A percentile compares a stretch with the other conserved stretches of the same genome.
phyloP scores from a whole-genome alignment of 129 eudicot genomes.

The Lactuca saligna region DNA sequence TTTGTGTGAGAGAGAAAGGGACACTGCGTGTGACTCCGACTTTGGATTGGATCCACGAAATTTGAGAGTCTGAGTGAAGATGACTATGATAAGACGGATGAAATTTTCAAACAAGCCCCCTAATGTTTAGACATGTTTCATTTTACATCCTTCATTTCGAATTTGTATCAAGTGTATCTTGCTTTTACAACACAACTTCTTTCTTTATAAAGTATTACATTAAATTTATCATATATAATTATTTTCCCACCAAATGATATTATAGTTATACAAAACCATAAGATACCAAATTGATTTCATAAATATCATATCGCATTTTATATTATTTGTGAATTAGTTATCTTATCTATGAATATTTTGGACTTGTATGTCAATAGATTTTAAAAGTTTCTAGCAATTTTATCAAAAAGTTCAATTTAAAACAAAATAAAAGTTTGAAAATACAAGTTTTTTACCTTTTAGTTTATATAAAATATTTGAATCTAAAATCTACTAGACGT shows the following conservation, averaged over 20 bases:
- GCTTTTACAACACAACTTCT: not conserved
- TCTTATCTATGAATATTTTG: not conserved
- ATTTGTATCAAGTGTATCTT: not conserved
- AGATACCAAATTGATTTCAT: not conserved
- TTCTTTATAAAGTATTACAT: not conserved
- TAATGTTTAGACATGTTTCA: not conserved
- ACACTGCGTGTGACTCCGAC: constrained; percentile 14
- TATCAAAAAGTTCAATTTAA: too few species aligned
- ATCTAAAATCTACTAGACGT: too few species aligned
- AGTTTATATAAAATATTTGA: too few species aligned
- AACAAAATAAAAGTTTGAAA: too few species aligned
- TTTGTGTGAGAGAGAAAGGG: constrained; percentile 4
- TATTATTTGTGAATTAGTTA: not conserved
- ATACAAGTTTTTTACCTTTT: too few species aligned
- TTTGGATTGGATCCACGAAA: constrained; percentile 32
- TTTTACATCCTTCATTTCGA: not conserved
- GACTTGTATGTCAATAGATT: too few species aligned
- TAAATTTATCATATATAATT: not conserved
- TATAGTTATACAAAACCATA: not conserved
- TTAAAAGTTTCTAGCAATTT: too few species aligned
- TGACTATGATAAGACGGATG: constrained; percentile 18
- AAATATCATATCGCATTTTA: not conserved
- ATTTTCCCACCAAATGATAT: not conserved
- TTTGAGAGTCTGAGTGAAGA: constrained; percentile 25
- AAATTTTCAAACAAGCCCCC: not conserved